Evolutionary conservation across 164 flowering plant species (phyloP).

Genomic region (Stephania cephalantha): DNA sequence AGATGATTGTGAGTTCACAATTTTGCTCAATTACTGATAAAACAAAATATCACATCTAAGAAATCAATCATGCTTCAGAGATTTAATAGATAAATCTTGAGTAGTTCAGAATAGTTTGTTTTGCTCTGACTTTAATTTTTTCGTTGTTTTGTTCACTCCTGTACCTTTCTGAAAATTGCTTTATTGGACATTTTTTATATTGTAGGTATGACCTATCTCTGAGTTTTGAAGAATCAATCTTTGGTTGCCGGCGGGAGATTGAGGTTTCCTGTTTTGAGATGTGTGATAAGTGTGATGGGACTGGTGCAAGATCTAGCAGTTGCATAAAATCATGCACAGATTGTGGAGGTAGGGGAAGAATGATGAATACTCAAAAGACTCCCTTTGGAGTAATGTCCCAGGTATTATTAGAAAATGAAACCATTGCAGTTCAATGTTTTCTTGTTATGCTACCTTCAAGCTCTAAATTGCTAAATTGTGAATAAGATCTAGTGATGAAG

Average conservation of each 20-base stretch:
- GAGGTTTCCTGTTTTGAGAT: slow-evolving; percentile 57
- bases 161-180: not conserved
- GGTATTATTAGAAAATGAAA: slow-evolving; percentile 37
- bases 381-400: slow-evolving; percentile 94
- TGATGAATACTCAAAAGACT: slow-evolving; percentile 68
- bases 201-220: slow-evolving; percentile 61
- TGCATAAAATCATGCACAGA: slow-evolving; percentile 49
- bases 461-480: too few relatives aligned
- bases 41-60: not conserved
- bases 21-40: not conserved
- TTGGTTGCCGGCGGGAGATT: slow-evolving; percentile 60
- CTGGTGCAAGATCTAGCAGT: slow-evolving; percentile 75
- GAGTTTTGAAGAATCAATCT: slow-evolving; percentile 87
- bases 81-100: too few relatives aligned
- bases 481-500: too few relatives aligned
- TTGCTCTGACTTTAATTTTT: too few relatives aligned
- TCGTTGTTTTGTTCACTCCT: too few relatives aligned
- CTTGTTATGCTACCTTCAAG: too few relatives aligned
- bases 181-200: not conserved
- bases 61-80: not conserved
- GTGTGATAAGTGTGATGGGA: slow-evolving; percentile 69
- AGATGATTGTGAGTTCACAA: not conserved
- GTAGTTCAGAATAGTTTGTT: not conserved
- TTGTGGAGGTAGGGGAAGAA: slow-evolving; percentile 86
- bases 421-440: too few relatives aligned